phyloP scores from a whole-genome alignment of 2,329 filamentous ascomycete genomes.

The Phaeophleospora eucalypticola region DNA sequence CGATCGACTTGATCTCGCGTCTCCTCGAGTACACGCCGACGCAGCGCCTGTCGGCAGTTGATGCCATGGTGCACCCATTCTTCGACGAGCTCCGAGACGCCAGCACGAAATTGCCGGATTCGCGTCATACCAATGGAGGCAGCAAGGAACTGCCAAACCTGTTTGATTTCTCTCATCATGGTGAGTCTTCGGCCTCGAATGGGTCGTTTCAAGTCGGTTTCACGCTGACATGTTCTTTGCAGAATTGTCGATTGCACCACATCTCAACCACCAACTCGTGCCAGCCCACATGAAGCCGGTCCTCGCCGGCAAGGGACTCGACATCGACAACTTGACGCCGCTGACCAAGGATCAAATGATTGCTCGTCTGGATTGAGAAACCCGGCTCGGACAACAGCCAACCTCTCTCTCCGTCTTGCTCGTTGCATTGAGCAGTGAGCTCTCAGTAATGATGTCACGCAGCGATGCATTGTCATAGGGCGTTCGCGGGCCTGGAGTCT shows the following conservation, averaged over 20 bases:
- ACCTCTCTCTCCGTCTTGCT: not conserved
- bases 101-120: constrained; percentile 87
- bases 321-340: constrained; percentile 90
- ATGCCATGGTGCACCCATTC: constrained; percentile 98
- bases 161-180: constrained; percentile 91
- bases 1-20: constrained; percentile 90
- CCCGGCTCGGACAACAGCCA: constrained; percentile 2
- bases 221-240: constrained; percentile 10
- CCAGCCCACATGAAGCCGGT: constrained; percentile 74
- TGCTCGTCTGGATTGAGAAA: constrained; percentile 78
- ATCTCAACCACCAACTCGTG: constrained; percentile 82
- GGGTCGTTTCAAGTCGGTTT: constrained; percentile 1
- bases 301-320: constrained; percentile 70
- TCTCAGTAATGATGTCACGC: constrained; percentile 39
- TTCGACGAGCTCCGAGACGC: constrained; percentile 95
- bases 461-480: constrained; percentile 31
- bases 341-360: constrained; percentile 95
- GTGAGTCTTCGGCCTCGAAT: constrained; percentile 46
- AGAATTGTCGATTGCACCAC: constrained; percentile 95
- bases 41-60: constrained; percentile 84
- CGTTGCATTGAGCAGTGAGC: not conserved
- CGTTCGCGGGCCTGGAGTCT: constrained; percentile 29
- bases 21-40: constrained; percentile 96
- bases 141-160: constrained; percentile 78
- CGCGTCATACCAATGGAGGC: constrained; percentile 77